A percentile compares a stretch with the other conserved stretches of the same genome.
These are phyloP conservation scores for Xylaria cubensis DNA, from an alignment of 495 filamentous ascomycete genomes.

Conservation along the genomic window DNA sequence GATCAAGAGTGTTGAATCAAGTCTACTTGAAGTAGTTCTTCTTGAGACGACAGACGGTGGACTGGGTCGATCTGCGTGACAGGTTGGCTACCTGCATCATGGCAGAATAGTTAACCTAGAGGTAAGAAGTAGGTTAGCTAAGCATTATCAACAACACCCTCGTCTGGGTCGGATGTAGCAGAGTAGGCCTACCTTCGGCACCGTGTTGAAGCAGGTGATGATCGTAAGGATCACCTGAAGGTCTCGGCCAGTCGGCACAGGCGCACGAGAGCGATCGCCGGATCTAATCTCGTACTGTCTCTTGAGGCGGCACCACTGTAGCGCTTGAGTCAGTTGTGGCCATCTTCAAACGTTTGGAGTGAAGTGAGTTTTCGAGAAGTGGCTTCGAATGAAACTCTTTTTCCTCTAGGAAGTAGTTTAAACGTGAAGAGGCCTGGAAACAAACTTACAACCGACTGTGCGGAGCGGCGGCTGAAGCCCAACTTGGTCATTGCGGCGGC, in stretches of 20 bases:
- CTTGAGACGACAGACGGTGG: neutral
- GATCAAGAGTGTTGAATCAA: neutral
- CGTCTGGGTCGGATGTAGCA: neutral
- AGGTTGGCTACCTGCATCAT: neutral
- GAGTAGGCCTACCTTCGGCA: neutral
- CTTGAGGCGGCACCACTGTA: neutral
- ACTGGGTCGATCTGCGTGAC: neutral
- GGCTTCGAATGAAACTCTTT: neutral
- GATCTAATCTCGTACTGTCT: neutral
- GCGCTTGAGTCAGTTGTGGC: neutral
- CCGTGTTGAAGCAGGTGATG: neutral
- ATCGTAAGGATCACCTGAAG: neutral
- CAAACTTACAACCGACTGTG: neutral
- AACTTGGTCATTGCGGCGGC: neutral
- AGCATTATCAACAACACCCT: neutral
- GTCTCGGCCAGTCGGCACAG: neutral
- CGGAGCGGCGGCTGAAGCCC: accelerated
- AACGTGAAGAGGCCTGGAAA: neutral
- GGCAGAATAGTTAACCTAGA: neutral
- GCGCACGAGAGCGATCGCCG: neutral
- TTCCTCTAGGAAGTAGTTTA: neutral
- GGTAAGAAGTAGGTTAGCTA: neutral
- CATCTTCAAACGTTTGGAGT: neutral
- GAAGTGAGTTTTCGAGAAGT: neutral
- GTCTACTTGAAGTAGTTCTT: neutral